Evolutionary conservation across 2,329 filamentous ascomycete genomes (phyloP), one percentile per base, ranked within the genome.

Genomic region (Chaetomium sp.): DNA sequence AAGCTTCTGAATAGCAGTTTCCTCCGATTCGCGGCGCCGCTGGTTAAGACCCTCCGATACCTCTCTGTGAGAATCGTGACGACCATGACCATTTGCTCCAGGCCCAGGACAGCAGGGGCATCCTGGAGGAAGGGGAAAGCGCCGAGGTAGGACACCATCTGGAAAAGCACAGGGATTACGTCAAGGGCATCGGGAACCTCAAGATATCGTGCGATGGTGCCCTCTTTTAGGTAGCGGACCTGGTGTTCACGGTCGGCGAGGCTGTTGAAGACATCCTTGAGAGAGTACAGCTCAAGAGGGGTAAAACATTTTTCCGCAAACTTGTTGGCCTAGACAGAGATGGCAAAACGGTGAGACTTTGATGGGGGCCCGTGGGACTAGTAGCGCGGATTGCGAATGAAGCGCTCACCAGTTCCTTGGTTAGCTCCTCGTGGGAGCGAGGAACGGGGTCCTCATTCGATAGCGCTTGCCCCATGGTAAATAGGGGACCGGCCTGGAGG

Each of bases 61-160:
- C 90, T 82, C 70, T 90, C 87, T 1, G 90, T 92, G 79, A 92
- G 82, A 67, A 93, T 85, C 1, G 88, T 87, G 56, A 92, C 82
- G 1, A 90, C 88, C 78, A 91, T 90, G 64, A 92, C 82, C 76
- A 92, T 78, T 70, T 88, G 87, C 66, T 90, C 86, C 51, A 90
- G 83, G 9, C 89, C 87, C 57, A 93, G 76, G 2, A 91, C 87
- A 2, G 83, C 87, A 0, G 90, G 90, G 0, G 89, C 89, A 71
- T 91, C 86, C 60, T 85, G 82, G 2, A 90, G 80, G 68, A 92
- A 92, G 0, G 90, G 90, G 65, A 93, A 92, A 0, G 90, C 87
- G 35, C 87, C 90, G 0, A 92, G 80, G 70, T 88, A 90, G 4
- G 87, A 88, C 2, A 88, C 75, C 82, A 91, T 89, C 71, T 90